These are phyloP conservation scores for Cucumis hystrix DNA, from an alignment of 306 rosid species.

Conservation along the genomic window DNA sequence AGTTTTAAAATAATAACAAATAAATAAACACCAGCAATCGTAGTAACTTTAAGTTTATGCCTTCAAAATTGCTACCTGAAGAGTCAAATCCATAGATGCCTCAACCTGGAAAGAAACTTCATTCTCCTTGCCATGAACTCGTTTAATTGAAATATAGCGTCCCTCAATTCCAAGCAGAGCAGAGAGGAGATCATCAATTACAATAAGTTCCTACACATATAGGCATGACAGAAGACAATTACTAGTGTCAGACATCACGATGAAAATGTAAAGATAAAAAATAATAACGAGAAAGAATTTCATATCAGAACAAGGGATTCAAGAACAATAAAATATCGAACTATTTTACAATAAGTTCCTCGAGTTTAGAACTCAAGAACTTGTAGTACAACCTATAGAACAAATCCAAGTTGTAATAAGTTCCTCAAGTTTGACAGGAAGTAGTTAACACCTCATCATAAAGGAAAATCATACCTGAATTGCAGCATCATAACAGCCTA, in stretches of 20 bases:
- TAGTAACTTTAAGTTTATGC: constrained; percentile 1
- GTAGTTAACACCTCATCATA: background rate
- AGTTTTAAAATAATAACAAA: background rate
- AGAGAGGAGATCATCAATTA: constrained; percentile 79
- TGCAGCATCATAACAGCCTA: constrained; percentile 64
- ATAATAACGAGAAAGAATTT: background rate
- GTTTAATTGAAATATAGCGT: constrained; percentile 62
- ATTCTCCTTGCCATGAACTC: constrained; percentile 46
- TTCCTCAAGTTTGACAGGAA: background rate
- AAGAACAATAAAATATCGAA: background rate
- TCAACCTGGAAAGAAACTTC: constrained; percentile 48
- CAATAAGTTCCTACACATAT: constrained; percentile 68
- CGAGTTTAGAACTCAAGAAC: background rate
- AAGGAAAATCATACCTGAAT: constrained; percentile 45
- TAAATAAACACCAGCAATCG: background rate
- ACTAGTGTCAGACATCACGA: background rate
- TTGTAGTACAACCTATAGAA: too few relatives aligned
- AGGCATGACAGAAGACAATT: constrained; percentile 2
- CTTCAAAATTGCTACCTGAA: constrained; percentile 49
- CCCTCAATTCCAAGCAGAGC: constrained; percentile 88
- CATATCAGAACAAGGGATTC: background rate
- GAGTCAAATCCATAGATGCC: constrained; percentile 89
- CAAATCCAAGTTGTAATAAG: background rate
- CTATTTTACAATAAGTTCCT: background rate
- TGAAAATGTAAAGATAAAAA: background rate